A percentile compares a stretch with the other conserved stretches of the same genome.
phyloP scores from a whole-genome alignment of 202 grass and related monocot genomes.

The Hordeum pubiflorum region DNA sequence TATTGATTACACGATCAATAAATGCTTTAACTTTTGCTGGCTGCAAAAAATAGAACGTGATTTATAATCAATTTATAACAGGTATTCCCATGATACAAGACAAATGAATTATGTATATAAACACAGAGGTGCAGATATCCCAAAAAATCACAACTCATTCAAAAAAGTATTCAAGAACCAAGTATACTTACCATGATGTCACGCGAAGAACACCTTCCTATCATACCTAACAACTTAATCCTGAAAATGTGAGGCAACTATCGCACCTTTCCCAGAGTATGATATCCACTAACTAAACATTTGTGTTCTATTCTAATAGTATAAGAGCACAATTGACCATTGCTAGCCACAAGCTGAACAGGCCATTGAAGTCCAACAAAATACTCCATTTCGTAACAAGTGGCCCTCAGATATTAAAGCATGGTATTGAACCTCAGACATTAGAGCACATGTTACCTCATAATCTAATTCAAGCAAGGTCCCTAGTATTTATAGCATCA shows the following conservation, averaged over 20 bases:
- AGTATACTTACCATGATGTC: not conserved
- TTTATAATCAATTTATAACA: conserved; percentile 9
- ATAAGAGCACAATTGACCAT: not conserved
- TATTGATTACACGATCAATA: conserved; percentile 91
- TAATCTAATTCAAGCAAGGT: not conserved
- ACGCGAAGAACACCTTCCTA: not conserved
- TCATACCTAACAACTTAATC: not conserved
- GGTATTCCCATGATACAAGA: not conserved
- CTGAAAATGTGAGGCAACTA: not conserved
- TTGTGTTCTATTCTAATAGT: not conserved
- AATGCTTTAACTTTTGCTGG: conserved; percentile 94
- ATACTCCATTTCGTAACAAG: not conserved
- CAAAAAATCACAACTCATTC: not conserved
- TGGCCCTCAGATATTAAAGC: not conserved
- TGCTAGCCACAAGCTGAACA: not conserved
- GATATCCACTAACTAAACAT: not conserved
- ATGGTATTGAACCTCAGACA: not conserved
- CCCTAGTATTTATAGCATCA: not conserved
- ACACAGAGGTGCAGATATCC: not conserved
- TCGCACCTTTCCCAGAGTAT: not conserved
- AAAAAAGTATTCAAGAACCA: not conserved
- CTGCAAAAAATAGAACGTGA: conserved; percentile 52
- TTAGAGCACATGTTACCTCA: not conserved
- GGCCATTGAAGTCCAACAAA: not conserved
- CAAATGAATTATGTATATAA: not conserved